phyloP scores from a whole-genome alignment of 2,329 filamentous ascomycete genomes.

The Penicillium sp. region DNA sequence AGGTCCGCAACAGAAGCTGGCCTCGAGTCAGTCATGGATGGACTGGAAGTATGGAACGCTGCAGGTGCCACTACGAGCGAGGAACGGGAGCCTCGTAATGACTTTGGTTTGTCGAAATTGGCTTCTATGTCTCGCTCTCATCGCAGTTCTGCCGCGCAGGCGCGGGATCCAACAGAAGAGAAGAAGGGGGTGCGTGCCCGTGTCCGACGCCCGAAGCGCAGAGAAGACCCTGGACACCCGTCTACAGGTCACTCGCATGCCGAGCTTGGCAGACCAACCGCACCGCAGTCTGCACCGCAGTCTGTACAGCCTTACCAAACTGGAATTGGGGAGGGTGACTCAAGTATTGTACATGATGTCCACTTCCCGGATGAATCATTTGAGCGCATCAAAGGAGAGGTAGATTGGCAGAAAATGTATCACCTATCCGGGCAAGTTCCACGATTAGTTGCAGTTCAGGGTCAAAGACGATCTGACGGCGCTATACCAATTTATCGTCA shows the following conservation, averaged over 20 bases:
- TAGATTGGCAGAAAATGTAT: conserved; percentile 88
- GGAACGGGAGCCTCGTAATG: conserved; percentile 8
- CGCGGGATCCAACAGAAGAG: conserved; percentile 11
- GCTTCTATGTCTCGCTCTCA: conserved; percentile 15
- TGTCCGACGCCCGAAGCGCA: conserved; percentile 31
- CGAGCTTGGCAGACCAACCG: neutral
- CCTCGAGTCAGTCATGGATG: conserved; percentile 39
- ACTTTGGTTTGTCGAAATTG: conserved; percentile 18
- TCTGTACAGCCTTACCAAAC: neutral
- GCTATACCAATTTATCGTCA: conserved; percentile 88
- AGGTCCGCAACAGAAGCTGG: conserved; percentile 28
- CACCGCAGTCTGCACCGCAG: neutral
- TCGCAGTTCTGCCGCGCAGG: conserved; percentile 1
- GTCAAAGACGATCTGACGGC: conserved; percentile 67
- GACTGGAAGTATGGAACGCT: conserved; percentile 31
- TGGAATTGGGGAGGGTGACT: conserved; percentile 77
- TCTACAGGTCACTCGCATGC: neutral
- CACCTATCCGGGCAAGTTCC: conserved; percentile 91
- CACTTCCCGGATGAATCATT: conserved; percentile 66
- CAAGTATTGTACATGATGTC: conserved; percentile 69
- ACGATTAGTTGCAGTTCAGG: conserved; percentile 87
- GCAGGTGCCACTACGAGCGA: conserved; percentile 11
- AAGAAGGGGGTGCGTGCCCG: conserved; percentile 28
- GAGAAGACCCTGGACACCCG: conserved; percentile 15
- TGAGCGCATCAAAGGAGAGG: conserved; percentile 69